Percentiles rank a stretch among this genome's conserved stretches.
These are phyloP conservation scores for Primulina eburnea DNA, from an alignment of 257 asterid species.

Conservation along the genomic window DNA sequence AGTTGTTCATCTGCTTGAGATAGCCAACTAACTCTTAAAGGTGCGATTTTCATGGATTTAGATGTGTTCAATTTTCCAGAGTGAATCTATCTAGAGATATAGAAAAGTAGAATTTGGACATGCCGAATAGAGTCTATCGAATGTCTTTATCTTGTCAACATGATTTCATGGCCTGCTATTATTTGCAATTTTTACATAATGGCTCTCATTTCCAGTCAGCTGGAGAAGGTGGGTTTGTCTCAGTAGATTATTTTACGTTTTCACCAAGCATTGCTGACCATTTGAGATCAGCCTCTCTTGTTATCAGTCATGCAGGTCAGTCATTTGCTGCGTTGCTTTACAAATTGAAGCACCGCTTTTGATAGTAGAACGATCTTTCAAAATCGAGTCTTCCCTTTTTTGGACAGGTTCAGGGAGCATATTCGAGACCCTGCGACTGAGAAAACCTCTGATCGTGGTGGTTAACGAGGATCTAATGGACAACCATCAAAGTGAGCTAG, in stretches of 20 bases:
- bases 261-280: conserved; percentile 88
- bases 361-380: not conserved
- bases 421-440: conserved; percentile 72
- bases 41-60: too few species aligned
- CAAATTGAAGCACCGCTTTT: not conserved
- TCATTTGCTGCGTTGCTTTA: not conserved
- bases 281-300: conserved; percentile 82
- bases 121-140: conserved; percentile 10
- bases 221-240: conserved; percentile 60
- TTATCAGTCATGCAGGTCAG: conserved; percentile 88
- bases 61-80: too few species aligned
- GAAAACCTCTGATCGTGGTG: conserved; percentile 77
- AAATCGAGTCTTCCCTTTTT: conserved; percentile 4
- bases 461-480: conserved; percentile 97
- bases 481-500: conserved; percentile 89
- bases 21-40: too few species aligned
- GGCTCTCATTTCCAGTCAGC: conserved; percentile 41
- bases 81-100: too few species aligned
- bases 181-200: conserved; percentile 6
- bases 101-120: too few species aligned
- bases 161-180: not conserved
- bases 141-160: conserved; percentile 14
- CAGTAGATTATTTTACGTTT: conserved; percentile 73
- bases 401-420: conserved; percentile 92
- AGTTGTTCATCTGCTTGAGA: too few species aligned